Base-by-base conservation (phyloP, 306 rosid genomes). In the Acacia melanoxylon region DNA sequence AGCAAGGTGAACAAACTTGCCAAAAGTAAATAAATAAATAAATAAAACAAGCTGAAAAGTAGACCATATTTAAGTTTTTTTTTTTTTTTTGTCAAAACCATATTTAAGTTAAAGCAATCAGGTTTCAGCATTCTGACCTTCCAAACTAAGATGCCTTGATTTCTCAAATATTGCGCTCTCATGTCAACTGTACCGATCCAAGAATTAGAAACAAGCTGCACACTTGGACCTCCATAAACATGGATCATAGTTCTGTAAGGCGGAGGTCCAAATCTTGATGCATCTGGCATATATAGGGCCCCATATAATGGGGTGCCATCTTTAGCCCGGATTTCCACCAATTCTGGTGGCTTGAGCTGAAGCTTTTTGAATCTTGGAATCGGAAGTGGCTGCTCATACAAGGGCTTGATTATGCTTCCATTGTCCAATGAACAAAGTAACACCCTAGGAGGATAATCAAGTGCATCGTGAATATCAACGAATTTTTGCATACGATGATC, bases 161-260 rank as follows among this genome's bases (percentile, higher is more conserved):
- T 93, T 81, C 97, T 86, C 77, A 96, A 88, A 78, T 84, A 93
- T 82, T 96, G 99, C 0, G 98, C 97, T 89, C 96, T 91, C 95
- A 96, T 86, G 86, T 96, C 98, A 76, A 96, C 98, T 14, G 94
- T 91, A 84, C 86, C 86, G 48, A 83, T 82, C 99, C 99, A 96
- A 65, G 95, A 96, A 89, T 92, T 86, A 81, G 77, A 85, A 41
- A 96, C 95, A 71, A 92, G 91, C 89, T 96, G 99, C 76, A 93
- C 97, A 45, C 97, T 45, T 13, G 99, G 99, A 76, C 99, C 99
- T 15, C 99, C 99, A 81, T 96, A 96, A 78, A 96, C 94, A 37
- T 84, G 89, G 90, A 96, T 91, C 91, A 96, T 86, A 40, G 98
- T 92, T 88, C 86, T 93, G 86, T 96, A 96, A 29, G 99, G 99